Conservation (phyloP, 768 basidiomycete species). For the Dioszegia hungarica region DNA sequence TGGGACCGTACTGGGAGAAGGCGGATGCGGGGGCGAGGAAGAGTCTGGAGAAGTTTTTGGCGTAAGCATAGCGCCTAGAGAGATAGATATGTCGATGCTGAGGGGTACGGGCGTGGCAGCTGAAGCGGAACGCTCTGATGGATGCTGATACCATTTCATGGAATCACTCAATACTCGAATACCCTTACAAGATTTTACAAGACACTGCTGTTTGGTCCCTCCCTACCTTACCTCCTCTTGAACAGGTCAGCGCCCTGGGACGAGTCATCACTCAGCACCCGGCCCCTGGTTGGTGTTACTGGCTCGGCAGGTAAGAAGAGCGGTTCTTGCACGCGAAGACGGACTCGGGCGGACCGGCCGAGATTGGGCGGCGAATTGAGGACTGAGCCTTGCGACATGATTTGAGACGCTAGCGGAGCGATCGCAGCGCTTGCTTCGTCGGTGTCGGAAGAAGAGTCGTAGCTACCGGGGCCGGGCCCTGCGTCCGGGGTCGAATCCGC, state of each 20-base stretch:
- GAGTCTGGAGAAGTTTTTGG: slow-evolving; percentile 28
- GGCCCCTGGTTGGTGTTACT: no score
- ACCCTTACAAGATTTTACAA: no score
- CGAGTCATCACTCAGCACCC: no score
- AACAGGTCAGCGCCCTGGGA: no score
- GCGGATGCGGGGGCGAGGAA: slow-evolving; percentile 36
- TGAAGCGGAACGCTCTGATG: no score
- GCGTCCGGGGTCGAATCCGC: neutral
- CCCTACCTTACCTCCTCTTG: no score
- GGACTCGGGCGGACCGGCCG: neutral
- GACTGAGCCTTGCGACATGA: neutral
- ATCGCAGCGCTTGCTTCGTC: neutral
- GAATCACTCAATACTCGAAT: no score
- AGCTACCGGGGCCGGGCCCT: neutral
- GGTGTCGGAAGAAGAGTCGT: no score
- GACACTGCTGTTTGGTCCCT: no score
- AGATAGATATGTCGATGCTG: neutral
- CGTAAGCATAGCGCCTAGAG: neutral
- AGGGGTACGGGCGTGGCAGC: neutral
- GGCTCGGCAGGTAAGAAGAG: slow-evolving; percentile 2
- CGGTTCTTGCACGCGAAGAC: neutral
- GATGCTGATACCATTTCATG: no score
- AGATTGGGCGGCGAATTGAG: neutral
- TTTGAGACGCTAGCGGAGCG: no score
- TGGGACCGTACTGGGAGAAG: slow-evolving; percentile 44